Conservation (phyloP, 257 asterid species). For the Euphrasia confusa region DNA sequence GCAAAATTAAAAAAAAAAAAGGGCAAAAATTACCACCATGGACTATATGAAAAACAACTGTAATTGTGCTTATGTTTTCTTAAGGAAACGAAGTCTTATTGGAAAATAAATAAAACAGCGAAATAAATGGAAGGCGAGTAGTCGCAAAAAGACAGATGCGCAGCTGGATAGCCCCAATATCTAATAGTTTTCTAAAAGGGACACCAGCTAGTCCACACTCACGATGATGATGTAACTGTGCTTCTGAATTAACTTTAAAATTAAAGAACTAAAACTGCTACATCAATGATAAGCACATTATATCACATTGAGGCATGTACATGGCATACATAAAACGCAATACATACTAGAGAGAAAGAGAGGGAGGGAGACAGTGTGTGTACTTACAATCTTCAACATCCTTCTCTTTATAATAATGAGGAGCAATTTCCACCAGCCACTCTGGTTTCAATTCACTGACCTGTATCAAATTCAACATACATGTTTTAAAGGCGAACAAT, state of each 20-base stretch:
- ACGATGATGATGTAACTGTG: background rate
- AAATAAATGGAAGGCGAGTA: no score
- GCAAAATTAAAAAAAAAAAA: background rate
- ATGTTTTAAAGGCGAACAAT: constrained; percentile 16
- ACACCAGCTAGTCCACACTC: no score
- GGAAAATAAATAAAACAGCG: no score
- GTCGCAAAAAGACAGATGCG: no score
- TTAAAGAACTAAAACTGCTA: background rate
- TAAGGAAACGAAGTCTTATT: no score
- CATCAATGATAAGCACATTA: background rate
- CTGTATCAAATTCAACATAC: constrained; percentile 32
- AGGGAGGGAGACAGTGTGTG: constrained; percentile 14
- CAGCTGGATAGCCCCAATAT: no score
- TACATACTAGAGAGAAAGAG: background rate
- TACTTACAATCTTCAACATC: constrained; percentile 76
- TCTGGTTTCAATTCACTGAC: constrained; percentile 87
- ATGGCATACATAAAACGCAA: background rate
- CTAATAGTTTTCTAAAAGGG: no score
- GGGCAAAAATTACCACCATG: background rate
- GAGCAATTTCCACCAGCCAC: constrained; percentile 91
- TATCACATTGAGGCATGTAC: background rate
- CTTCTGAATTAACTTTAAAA: background rate
- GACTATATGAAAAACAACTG: background rate
- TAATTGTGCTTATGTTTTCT: no score
- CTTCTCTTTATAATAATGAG: constrained; percentile 78